Percentiles rank a stretch among this genome's conserved stretches.
These are phyloP conservation scores for Silene conica DNA, from an alignment of 148 eudicot genomes.

Conservation along the genomic window DNA sequence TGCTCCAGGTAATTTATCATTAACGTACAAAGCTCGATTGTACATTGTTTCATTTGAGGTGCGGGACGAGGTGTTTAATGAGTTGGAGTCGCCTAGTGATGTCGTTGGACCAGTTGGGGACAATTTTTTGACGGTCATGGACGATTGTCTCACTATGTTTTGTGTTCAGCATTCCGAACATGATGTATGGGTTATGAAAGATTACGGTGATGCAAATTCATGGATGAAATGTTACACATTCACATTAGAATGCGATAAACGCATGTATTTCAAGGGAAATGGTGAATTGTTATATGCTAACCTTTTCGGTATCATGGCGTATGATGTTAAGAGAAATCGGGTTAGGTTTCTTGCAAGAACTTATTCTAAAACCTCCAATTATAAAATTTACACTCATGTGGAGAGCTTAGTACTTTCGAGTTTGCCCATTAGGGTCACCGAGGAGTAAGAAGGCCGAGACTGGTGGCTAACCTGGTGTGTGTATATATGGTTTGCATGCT, in stretches of 20 bases:
- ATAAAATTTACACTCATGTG: conserved; percentile 11
- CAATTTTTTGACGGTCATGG: conserved; percentile 4
- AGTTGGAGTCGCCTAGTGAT: conserved; percentile 13
- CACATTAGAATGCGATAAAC: neutral
- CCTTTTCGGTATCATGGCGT: conserved; percentile 13
- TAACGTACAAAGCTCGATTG: neutral
- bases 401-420: conserved; percentile 17
- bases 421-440: too few species aligned
- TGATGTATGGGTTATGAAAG: conserved; percentile 28
- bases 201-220: conserved; percentile 19
- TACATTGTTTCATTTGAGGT: conserved; percentile 21
- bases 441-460: too few species aligned
- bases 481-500: too few species aligned
- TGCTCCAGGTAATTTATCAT: neutral
- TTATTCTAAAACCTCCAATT: conserved; percentile 7
- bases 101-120: neutral
- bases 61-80: conserved; percentile 10
- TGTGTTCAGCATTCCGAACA: neutral
- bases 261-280: conserved; percentile 15
- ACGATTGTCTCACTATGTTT: conserved; percentile 15
- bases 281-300: conserved; percentile 19
- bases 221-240: conserved; percentile 22
- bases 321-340: conserved; percentile 13
- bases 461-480: too few species aligned
- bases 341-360: conserved; percentile 18